These are phyloP conservation scores for Cucumis cinereus DNA, from an alignment of 306 rosid species.

Conservation along the genomic window DNA sequence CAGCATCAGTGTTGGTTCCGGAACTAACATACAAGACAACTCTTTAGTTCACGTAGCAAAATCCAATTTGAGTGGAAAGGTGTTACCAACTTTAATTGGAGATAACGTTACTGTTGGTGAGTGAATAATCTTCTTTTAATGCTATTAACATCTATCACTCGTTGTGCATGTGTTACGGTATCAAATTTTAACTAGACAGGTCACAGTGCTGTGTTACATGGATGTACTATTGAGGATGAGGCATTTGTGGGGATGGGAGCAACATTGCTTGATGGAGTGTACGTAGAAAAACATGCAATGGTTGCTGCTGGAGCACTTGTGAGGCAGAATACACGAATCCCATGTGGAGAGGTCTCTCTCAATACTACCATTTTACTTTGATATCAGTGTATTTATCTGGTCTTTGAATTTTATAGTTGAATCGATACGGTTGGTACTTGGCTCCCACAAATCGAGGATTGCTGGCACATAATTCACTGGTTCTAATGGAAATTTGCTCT, in stretches of 20 bases:
- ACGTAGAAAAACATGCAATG: conserved; percentile 86
- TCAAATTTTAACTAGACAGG: conserved; percentile 28
- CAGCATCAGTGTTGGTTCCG: conserved; percentile 76
- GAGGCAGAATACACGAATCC: conserved; percentile 80
- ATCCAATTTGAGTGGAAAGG: conserved; percentile 81
- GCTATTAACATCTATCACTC: background rate
- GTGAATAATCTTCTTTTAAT: conserved; percentile 23
- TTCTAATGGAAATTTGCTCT: background rate
- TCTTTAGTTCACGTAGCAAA: conserved; percentile 90
- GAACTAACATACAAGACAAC: conserved; percentile 92
- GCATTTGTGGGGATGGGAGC: conserved; percentile 98
- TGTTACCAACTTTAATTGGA: conserved; percentile 74
- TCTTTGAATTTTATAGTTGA: background rate
- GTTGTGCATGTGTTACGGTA: conserved; percentile 6
- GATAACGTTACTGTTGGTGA: conserved; percentile 92
- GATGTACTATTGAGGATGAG: conserved; percentile 92
- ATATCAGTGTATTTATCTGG: background rate
- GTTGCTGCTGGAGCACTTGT: conserved; percentile 98
- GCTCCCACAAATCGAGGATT: background rate
- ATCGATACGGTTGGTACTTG: background rate
- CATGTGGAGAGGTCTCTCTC: conserved; percentile 84
- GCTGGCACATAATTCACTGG: background rate
- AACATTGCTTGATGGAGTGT: conserved; percentile 79
- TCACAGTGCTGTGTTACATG: conserved; percentile 84
- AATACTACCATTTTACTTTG: background rate